These are phyloP conservation scores for Tuber melanosporum DNA, from an alignment of 495 filamentous ascomycete genomes.

Conservation along the genomic window DNA sequence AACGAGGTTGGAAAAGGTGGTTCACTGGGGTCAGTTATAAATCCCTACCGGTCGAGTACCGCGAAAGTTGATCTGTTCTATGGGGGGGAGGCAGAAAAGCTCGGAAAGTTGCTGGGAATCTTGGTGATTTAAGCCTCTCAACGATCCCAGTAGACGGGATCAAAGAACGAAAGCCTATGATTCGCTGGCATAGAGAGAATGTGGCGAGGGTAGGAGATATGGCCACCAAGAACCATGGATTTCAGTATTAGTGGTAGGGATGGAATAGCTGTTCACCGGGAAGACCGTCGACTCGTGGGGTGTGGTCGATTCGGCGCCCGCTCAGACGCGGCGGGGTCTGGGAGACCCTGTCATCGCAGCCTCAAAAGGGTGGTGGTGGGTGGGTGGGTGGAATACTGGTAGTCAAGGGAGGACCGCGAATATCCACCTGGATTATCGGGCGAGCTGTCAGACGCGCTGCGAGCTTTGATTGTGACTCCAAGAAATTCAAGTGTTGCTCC, in stretches of 20 bases:
- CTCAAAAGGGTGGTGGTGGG: neutral
- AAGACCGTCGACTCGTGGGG: slow-evolving; percentile 3
- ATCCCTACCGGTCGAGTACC: slow-evolving; percentile 15
- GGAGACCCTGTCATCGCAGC: slow-evolving; percentile 27
- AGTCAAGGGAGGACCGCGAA: neutral
- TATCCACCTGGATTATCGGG: neutral
- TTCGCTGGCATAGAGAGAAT: slow-evolving; percentile 16
- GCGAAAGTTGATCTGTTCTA: slow-evolving; percentile 24
- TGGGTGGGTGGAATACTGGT: neutral
- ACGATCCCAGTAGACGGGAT: neutral
- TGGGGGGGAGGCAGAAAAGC: neutral
- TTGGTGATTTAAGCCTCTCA: slow-evolving; percentile 26
- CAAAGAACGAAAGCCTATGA: neutral
- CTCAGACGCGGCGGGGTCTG: slow-evolving; percentile 31
- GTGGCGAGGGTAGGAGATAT: slow-evolving; percentile 21
- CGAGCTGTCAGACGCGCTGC: slow-evolving; percentile 31
- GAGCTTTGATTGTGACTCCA: neutral
- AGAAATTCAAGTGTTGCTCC: neutral
- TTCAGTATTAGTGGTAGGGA: slow-evolving; percentile 17
- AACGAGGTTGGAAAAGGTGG: neutral
- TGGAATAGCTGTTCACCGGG: slow-evolving; percentile 19
- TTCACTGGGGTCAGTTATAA: slow-evolving; percentile 22
- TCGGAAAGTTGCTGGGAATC: slow-evolving; percentile 16
- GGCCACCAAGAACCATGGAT: slow-evolving; percentile 13
- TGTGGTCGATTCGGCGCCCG: slow-evolving; percentile 22